phyloP scores from a whole-genome alignment of 2,329 filamentous ascomycete species.

The Ceratocystis alfenasii region DNA sequence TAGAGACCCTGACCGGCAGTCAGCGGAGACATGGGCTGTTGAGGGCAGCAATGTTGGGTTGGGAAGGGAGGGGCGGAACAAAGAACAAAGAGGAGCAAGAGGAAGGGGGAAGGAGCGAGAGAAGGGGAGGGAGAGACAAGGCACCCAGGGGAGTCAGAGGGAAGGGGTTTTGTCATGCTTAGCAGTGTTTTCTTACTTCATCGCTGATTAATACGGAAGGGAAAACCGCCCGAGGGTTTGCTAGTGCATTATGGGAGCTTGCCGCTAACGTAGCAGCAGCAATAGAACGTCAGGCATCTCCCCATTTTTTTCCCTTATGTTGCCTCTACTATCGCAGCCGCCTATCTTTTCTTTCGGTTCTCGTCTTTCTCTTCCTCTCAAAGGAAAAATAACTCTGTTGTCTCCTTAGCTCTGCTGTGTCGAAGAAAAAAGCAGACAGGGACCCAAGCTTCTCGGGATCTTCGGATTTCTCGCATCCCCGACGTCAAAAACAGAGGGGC shows the following conservation, averaged over 20 bases:
- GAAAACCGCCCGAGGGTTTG: neutral
- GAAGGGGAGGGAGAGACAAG: neutral
- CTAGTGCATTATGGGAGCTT: neutral
- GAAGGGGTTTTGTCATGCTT: neutral
- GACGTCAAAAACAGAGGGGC: neutral
- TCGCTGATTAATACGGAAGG: neutral
- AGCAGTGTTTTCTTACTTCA: neutral
- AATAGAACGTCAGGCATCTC: neutral
- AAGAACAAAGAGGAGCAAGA: neutral
- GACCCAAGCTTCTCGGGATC: constrained; percentile 5
- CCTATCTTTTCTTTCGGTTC: neutral
- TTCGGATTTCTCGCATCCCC: constrained; percentile 9
- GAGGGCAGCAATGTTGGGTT: neutral
- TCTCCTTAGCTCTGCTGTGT: neutral
- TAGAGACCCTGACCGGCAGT: neutral
- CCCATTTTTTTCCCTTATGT: neutral
- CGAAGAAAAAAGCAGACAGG: neutral
- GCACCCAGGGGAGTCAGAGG: neutral
- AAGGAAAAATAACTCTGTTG: neutral
- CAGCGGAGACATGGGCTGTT: neutral
- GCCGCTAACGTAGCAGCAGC: neutral
- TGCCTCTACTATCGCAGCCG: neutral
- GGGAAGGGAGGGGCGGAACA: neutral
- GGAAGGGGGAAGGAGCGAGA: neutral
- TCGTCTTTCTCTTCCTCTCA: neutral